Conservation (phyloP, 1,139 yeast genomes). For the Pichia kudriavzevii region DNA sequence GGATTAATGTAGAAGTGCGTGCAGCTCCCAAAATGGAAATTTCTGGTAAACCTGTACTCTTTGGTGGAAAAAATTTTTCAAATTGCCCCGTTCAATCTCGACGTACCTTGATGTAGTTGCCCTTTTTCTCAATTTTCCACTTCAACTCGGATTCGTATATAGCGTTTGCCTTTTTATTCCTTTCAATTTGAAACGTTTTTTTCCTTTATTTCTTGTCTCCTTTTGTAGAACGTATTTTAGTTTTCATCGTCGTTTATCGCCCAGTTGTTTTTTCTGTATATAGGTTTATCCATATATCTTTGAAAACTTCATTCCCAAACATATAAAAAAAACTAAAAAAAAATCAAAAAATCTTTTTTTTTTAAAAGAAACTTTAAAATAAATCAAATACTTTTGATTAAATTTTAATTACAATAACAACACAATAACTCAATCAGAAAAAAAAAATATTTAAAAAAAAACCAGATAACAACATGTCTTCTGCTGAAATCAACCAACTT, state of each 20-base stretch:
- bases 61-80: too few relatives aligned
- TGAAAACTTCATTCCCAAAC: slow-evolving; percentile 6
- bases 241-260: slow-evolving; percentile 14
- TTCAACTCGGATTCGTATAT: too few relatives aligned
- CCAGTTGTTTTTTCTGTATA: slow-evolving; percentile 10
- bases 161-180: too few relatives aligned
- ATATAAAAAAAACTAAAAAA: slow-evolving; percentile 13
- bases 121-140: too few relatives aligned
- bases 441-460: slow-evolving; percentile 12
- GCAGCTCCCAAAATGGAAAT: too few relatives aligned
- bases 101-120: too few relatives aligned
- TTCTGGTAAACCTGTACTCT: too few relatives aligned
- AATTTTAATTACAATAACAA: slow-evolving; percentile 14
- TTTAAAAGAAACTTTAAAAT: slow-evolving; percentile 18
- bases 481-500: slow-evolving; percentile 42
- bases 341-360: slow-evolving; percentile 18
- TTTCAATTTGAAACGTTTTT: too few relatives aligned
- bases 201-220: too few relatives aligned
- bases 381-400: slow-evolving; percentile 11
- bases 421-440: slow-evolving; percentile 9
- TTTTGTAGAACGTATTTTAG: slow-evolving; percentile 16
- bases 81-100: too few relatives aligned
- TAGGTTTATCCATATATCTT: slow-evolving; percentile 10
- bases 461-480: slow-evolving; percentile 34
- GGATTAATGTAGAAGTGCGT: too few relatives aligned